Base-by-base conservation (phyloP, 2,329 filamentous ascomycete genomes). In the Diaporthe nobilis region DNA sequence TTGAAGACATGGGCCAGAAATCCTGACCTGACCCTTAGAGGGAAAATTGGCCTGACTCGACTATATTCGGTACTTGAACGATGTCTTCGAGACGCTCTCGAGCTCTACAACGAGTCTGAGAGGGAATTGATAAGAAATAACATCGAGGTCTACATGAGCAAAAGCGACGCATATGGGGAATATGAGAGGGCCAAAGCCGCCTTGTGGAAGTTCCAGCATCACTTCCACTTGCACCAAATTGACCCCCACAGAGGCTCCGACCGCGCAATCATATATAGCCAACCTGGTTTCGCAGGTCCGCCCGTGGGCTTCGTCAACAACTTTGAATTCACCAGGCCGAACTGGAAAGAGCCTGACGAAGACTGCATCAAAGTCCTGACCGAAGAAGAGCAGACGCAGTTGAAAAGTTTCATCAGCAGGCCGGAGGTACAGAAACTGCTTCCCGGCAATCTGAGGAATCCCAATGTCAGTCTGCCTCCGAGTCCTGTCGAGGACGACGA, bases 101-200 rank as follows among this genome's bases (percentile, higher is more conserved):
- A 55, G 42, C n/a, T 70, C n/a, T 70, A 42, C 49, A 17, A 17
- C 7, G 34, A 55, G 49, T 25, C 65, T 1, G 65, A 70, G 65
- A 28, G 1, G 8, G 31, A 12, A 13, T 7, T 70, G 34, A 8
- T 28, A 22, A n/a, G 22, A 15, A 4, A 20, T 0, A 49, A 34
- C 1, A 12, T 12, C 15, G 25, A 31, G 65, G 22, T 70, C 17
- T 28, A 70, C 5, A 37, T 70, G 47, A 17, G 34, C 7, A 8
- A 8, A 13, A 39, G 2, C 7, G 65, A 42, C 1, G 34, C 13
- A 22, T 42, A 10, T 4, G n/a, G n/a, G 8, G 65, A 70, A 22
- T 12, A 22, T 10, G n/a, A 70, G 9, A 70, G 65, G 49, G 13
- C 34, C 12, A 20, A 15, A 25, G 47, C 22, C 6, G 13, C 65